A percentile compares a stretch with the other conserved stretches of the same genome.
These are phyloP conservation scores for Mycocentrospora acerina DNA, from an alignment of 2,329 filamentous ascomycete genomes.

Conservation along the genomic window DNA sequence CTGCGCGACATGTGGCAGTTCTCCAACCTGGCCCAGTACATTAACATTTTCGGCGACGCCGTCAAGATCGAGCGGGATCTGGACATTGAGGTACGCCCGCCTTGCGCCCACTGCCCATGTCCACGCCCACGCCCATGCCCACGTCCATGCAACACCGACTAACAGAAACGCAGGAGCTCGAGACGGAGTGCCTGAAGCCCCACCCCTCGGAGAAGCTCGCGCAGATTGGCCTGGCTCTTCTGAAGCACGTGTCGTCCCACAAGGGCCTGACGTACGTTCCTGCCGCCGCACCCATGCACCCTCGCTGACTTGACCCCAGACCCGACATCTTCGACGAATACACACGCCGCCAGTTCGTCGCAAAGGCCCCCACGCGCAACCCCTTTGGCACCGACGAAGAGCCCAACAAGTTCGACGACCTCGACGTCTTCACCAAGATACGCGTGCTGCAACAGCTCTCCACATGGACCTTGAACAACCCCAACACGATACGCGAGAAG, in stretches of 20 bases:
- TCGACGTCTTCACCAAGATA: conserved; percentile 82
- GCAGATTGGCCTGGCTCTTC: conserved; percentile 79
- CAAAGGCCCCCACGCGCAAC: conserved; percentile 77
- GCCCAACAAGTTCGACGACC: conserved; percentile 73
- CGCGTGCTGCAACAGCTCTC: conserved; percentile 84
- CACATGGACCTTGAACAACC: conserved; percentile 83
- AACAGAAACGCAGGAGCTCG: conserved; percentile 67
- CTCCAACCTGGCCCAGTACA: conserved; percentile 89
- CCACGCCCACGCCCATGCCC: conserved; percentile 14
- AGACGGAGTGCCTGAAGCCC: conserved; percentile 82
- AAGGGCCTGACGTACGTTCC: conserved; percentile 78
- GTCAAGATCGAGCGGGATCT: conserved; percentile 88
- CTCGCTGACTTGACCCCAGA: conserved; percentile 50
- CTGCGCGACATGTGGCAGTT: conserved; percentile 96
- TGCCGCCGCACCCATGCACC: background rate
- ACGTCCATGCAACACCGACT: conserved; percentile 23
- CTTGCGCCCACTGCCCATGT: conserved; percentile 20
- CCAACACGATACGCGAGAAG: conserved; percentile 81
- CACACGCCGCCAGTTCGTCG: conserved; percentile 80
- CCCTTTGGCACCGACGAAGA: conserved; percentile 80
- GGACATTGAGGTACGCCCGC: conserved; percentile 74
- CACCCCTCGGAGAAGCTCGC: conserved; percentile 69
- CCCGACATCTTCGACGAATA: conserved; percentile 91
- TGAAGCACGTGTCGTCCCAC: conserved; percentile 94
- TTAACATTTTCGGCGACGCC: conserved; percentile 83